Conservation (phyloP, 2,329 filamentous ascomycete genomes). For the Paraphaeosphaeria sporulosa region DNA sequence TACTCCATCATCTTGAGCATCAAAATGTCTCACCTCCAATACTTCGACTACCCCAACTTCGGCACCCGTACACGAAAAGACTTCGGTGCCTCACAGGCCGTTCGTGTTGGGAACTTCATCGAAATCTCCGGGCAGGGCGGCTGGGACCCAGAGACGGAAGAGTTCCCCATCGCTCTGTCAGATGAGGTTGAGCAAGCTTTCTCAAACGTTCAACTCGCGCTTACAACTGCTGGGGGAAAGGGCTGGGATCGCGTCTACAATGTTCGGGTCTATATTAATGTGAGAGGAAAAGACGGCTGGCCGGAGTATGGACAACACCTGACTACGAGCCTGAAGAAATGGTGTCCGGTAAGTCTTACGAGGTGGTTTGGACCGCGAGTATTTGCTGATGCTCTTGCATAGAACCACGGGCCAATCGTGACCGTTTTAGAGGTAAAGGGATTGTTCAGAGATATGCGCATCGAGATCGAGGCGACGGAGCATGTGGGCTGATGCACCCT, state of each 20-base stretch:
- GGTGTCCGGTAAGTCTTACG: constrained; percentile 21
- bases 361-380: neutral
- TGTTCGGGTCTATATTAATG: constrained; percentile 26
- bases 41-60: constrained; percentile 36
- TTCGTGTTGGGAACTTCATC: constrained; percentile 34
- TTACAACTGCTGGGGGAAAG: constrained; percentile 61
- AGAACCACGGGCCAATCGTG: constrained; percentile 32
- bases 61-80: constrained; percentile 30
- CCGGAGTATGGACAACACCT: constrained; percentile 21
- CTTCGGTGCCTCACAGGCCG: constrained; percentile 34
- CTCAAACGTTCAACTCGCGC: constrained; percentile 60
- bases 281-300: constrained; percentile 6
- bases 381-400: neutral
- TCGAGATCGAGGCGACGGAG: constrained; percentile 39
- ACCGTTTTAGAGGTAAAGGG: constrained; percentile 30
- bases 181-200: constrained; percentile 54
- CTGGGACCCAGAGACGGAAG: constrained; percentile 33
- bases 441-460: constrained; percentile 31
- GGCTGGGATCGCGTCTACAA: constrained; percentile 60
- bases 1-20: neutral
- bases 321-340: constrained; percentile 27
- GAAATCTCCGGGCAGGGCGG: constrained; percentile 39
- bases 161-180: constrained; percentile 25
- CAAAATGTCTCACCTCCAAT: constrained; percentile 32
- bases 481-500: constrained; percentile 17